Base-by-base conservation (phyloP, 108 stramenopile genomes). In the Cyclotella sp. region DNA sequence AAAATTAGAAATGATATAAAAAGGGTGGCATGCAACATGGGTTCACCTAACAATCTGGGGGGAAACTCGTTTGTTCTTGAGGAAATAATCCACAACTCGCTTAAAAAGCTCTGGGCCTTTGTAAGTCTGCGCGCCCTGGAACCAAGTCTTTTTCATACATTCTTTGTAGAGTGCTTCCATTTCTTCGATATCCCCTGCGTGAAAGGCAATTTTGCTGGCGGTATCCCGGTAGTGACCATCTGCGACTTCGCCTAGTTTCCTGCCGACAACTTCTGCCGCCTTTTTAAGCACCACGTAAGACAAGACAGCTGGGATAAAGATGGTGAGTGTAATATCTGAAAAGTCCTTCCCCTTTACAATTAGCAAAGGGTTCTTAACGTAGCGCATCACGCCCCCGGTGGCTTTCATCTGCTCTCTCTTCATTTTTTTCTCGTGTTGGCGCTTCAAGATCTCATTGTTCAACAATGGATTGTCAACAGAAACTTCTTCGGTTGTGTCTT, bases 171-270 rank as follows among this genome's bases (percentile, higher is more conserved):
- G 89, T 47, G 89, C 29, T 57, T 85, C 83, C 92, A 96, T 91
- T 73, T 91, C 88, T 70, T 94, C 91, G 30, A 83, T 84, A 58
- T 93, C 87, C 15, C 90, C 91, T 52, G 88, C 90, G 51, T 94
- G 92, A 75, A 92, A 92, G 15, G 91, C 73, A 83, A 96, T 94
- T 75, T 94, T 92, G 15, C 52, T 82, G 58, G 93, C 90, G 76
- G 86, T 89, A 30, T 59, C 57, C 21, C 87, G 87, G 28, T 92
- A 72, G 8, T 77, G 62, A 27, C 61, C 77, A 22, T 85, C 85
- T 10, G 82, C 77, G 53, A 79, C 79, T 7, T 44, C 87, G 1
- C 41, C 34, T 14, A 93, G 70, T 52, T 81, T 76, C 14, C 58
- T 72, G 18, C 73, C 58, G 10, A 76, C 77, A 14, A 76, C 70